Evolutionary conservation across 2,329 filamentous ascomycete genomes (phyloP).

Genomic region (Ceratocystis lukuohia): DNA sequence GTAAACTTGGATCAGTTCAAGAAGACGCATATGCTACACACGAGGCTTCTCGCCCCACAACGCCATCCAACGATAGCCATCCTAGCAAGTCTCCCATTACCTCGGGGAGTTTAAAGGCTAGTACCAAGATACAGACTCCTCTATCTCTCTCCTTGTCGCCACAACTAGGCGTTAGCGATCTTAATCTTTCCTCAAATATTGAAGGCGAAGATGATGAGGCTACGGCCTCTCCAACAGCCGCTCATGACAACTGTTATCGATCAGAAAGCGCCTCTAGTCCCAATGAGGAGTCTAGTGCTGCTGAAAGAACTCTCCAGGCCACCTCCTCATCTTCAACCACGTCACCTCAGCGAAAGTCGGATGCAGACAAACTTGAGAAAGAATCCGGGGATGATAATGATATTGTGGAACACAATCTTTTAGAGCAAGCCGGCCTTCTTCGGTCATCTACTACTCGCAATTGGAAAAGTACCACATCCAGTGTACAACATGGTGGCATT

Average conservation of each 20-base stretch:
- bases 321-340: background rate
- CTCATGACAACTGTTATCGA: background rate
- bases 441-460: conserved; percentile 16
- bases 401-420: conserved; percentile 52
- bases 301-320: conserved; percentile 26
- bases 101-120: background rate
- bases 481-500: conserved; percentile 14
- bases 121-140: conserved; percentile 1
- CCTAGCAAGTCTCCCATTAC: background rate
- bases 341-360: background rate
- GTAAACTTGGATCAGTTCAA: conserved; percentile 8
- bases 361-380: conserved; percentile 30
- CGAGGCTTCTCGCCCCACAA: conserved; percentile 13
- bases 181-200: background rate
- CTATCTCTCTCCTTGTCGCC: conserved; percentile 11
- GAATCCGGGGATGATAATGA: conserved; percentile 38
- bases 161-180: background rate
- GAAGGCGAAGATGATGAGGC: conserved; percentile 14
- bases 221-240: too few species aligned
- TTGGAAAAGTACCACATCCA: conserved; percentile 14
- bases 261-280: conserved; percentile 6
- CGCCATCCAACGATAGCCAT: conserved; percentile 6
- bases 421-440: conserved; percentile 54
- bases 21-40: conserved; percentile 7
- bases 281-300: conserved; percentile 8